A percentile compares a stretch with the other conserved stretches of the same genome.
phyloP scores from a whole-genome alignment of 2,329 filamentous ascomycete species.

The Pseudogymnoascus sp. region DNA sequence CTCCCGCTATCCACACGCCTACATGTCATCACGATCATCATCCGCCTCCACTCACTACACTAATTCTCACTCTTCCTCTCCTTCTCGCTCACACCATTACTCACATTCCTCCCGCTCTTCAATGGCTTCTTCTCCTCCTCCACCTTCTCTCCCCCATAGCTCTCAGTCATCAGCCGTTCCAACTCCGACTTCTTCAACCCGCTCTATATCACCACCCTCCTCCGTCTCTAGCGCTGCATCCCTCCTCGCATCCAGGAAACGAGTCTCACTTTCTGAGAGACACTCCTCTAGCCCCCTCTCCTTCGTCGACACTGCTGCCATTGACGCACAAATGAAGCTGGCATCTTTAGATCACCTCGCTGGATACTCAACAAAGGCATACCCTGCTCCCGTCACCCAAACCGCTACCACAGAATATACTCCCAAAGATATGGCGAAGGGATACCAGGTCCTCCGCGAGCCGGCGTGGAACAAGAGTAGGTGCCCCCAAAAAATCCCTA shows the following conservation, averaged over 20 bases:
- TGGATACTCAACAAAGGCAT: constrained; percentile 52
- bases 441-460: constrained; percentile 55
- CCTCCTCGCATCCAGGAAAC: constrained; percentile 23
- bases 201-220: constrained; percentile 11
- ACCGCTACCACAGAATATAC: constrained; percentile 47
- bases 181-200: constrained; percentile 9
- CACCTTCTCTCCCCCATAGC: not conserved
- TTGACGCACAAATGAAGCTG: constrained; percentile 55
- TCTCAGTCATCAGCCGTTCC: constrained; percentile 1
- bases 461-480: constrained; percentile 61
- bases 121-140: constrained; percentile 18
- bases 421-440: constrained; percentile 43
- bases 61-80: constrained; percentile 25
- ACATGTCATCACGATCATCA: constrained; percentile 3
- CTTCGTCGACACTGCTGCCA: constrained; percentile 47
- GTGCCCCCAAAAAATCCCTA: constrained; percentile 18
- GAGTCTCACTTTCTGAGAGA: constrained; percentile 21
- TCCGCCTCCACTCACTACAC: constrained; percentile 6
- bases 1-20: not conserved
- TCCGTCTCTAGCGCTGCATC: constrained; percentile 15
- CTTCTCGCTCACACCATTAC: constrained; percentile 22
- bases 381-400: constrained; percentile 47
- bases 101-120: constrained; percentile 21
- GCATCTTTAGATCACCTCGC: constrained; percentile 52
- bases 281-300: constrained; percentile 43